phyloP scores from a whole-genome alignment of 352 stramenopile genomes.

The Pythium grandisporangium region DNA sequence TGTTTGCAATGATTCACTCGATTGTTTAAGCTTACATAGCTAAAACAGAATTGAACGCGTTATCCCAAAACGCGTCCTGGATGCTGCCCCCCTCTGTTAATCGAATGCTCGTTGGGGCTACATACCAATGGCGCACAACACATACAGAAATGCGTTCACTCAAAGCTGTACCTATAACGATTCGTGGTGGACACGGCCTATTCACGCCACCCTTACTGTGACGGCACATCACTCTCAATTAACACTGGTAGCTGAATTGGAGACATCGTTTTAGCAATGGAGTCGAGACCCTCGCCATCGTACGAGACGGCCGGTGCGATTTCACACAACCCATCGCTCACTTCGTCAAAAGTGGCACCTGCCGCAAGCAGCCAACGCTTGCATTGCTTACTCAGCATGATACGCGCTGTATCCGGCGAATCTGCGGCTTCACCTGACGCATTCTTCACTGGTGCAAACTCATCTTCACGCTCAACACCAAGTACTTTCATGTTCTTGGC shows the following conservation, averaged over 20 bases:
- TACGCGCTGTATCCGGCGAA: conserved; percentile 69
- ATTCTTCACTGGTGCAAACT: conserved; percentile 91
- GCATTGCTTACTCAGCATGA: conserved; percentile 45
- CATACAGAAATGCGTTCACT: no score
- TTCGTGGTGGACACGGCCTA: no score
- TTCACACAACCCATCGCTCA: conserved; percentile 40
- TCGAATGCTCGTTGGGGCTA: no score
- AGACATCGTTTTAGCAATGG: conserved; percentile 20
- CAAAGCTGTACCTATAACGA: no score
- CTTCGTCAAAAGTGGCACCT: conserved; percentile 28
- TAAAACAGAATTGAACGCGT: no score
- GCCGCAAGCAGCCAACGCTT: conserved; percentile 50
- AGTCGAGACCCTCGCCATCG: conserved; percentile 66
- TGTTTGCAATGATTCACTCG: no score
- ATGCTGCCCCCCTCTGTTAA: no score
- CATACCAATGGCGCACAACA: no score
- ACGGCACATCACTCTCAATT: conserved; percentile 2
- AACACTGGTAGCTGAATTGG: conserved; percentile 32
- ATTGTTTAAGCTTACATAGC: no score
- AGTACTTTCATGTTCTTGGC: conserved; percentile 77
- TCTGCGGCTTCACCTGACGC: conserved; percentile 52
- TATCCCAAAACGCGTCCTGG: no score
- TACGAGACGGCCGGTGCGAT: conserved; percentile 77
- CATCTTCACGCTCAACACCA: conserved; percentile 82
- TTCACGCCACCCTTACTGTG: no score